phyloP scores from a whole-genome alignment of 176 grass and related monocot genomes.

The Themeda triandra region DNA sequence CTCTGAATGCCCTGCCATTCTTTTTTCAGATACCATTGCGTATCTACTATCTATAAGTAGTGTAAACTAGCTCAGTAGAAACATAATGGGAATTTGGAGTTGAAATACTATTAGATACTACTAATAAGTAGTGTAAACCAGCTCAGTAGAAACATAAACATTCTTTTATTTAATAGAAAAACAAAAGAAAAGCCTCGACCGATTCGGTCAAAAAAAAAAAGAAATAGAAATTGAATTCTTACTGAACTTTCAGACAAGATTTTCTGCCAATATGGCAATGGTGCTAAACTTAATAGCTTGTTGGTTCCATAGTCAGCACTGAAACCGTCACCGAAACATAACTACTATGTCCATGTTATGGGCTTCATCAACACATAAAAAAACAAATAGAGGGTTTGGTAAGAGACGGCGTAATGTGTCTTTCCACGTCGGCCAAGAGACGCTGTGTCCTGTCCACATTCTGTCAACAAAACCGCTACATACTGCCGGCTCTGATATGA shows the following conservation, averaged over 20 bases:
- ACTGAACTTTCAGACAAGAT: not conserved
- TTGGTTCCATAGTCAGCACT: not conserved
- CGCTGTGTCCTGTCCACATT: not conserved
- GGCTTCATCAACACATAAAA: not conserved
- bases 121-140: too few species aligned
- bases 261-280: not conserved
- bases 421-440: conserved; percentile 14
- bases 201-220: too few species aligned
- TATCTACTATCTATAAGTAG: not conserved
- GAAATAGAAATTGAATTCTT: not conserved
- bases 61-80: not conserved
- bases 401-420: not conserved
- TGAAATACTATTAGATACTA: not conserved
- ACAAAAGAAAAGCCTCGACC: too few species aligned
- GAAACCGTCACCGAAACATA: not conserved
- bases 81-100: too few species aligned
- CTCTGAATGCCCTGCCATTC: not conserved
- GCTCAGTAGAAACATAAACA: too few species aligned
- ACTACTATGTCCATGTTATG: not conserved
- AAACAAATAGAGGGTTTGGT: not conserved
- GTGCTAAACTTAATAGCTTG: too few species aligned
- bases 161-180: too few species aligned
- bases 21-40: not conserved
- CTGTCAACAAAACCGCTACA: too few species aligned
- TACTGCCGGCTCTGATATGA: not conserved